Base-by-base conservation (phyloP, 1,284 basidiomycete genomes). In the Tremellales sp. region DNA sequence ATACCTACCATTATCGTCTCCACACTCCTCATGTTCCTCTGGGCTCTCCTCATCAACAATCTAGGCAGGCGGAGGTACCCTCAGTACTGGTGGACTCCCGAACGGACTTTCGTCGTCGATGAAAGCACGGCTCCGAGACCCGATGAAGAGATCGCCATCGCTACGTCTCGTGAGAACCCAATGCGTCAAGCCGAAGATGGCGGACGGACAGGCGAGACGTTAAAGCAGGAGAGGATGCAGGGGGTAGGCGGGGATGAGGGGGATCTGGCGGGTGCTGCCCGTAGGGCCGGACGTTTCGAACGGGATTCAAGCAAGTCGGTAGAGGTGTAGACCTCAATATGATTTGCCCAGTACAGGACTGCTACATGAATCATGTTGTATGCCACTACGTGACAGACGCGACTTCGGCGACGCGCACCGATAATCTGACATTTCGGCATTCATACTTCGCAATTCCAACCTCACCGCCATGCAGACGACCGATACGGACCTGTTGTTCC, bases 1-100 rank as follows among this genome's bases (percentile, higher is more conserved):
- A 67, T 85, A n/a, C 80, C 81, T 17, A 75, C 82, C 35, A 65
- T 84, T 15, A 72, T 84, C 17, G 76, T 82, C 17, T 78, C 79
- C 0, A 78, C 79, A 5, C 60, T 76, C 5, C 68, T 85, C 41
- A 77, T 79, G 42, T 72, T 82, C 13, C 74, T 55, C 0, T 79
- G 81, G 43, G 82, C 80, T 0, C 64, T 83, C 29, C 45, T 83
- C 19, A 69, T 80, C 57, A 82, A 84, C 58, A 83, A 83, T 60
- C 76, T 83, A 22, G 81, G 81, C 55, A 70, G 81, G 23, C 67
- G 77, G 22, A 43, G 62, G 13, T 83, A 82, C 58, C 82, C 82
- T 1, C 61, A 77, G n/a, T 82, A 76, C 60, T 84, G 82, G 82
- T 53, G 52, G 48, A 17, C 45, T 6, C 48, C 52, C 13, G 33